Evolutionary conservation across 2,329 filamentous ascomycete species (phyloP).

Genomic region (Fusarium sp.): DNA sequence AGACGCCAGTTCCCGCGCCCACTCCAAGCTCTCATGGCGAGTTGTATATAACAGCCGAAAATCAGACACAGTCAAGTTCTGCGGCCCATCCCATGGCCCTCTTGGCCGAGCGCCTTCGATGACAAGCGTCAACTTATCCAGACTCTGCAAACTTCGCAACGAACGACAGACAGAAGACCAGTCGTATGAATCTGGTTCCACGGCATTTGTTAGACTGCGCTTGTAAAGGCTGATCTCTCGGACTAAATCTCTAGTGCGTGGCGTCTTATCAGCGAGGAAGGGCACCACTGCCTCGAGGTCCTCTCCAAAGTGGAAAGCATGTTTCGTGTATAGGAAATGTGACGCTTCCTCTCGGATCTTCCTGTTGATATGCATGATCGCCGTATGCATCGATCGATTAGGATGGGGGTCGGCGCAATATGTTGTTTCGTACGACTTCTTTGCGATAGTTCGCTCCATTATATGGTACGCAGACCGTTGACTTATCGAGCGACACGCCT

Average conservation of each 20-base stretch:
- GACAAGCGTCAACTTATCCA: conserved; percentile 60
- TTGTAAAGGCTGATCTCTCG: conserved; percentile 65
- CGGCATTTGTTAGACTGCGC: conserved; percentile 58
- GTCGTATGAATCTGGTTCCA: conserved; percentile 55
- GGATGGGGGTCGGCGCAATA: conserved; percentile 53
- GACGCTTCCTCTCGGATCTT: conserved; percentile 66
- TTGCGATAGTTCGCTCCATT: conserved; percentile 53
- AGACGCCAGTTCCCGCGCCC: conserved; percentile 65
- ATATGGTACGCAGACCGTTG: conserved; percentile 55
- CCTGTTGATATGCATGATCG: conserved; percentile 59
- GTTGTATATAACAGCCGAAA: conserved; percentile 58
- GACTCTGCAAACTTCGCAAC: conserved; percentile 51
- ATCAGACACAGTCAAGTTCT: conserved; percentile 57
- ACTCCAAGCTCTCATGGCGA: conserved; percentile 64
- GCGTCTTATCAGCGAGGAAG: conserved; percentile 68
- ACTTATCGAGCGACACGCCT: conserved; percentile 22
- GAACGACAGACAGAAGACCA: conserved; percentile 66
- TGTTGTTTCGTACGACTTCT: conserved; percentile 62
- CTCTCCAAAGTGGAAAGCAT: conserved; percentile 69
- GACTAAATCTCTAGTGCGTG: conserved; percentile 58
- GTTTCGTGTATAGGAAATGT: conserved; percentile 64
- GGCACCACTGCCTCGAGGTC: conserved; percentile 70
- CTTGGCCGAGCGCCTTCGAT: conserved; percentile 67
- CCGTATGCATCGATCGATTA: conserved; percentile 51
- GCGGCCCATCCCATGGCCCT: conserved; percentile 61